Base-by-base conservation (phyloP, 768 basidiomycete species). In the Gloeophyllum trabeum region DNA sequence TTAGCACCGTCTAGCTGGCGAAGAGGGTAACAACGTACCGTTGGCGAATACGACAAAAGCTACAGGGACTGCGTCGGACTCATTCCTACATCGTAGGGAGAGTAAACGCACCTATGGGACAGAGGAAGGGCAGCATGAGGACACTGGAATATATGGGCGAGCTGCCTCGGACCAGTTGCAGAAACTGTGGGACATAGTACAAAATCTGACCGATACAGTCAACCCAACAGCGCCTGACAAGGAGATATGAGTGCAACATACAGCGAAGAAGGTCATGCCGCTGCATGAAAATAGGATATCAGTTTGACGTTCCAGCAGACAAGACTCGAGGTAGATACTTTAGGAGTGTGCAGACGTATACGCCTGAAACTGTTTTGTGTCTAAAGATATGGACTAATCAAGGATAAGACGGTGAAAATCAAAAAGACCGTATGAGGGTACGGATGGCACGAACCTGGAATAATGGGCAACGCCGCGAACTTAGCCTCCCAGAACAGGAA, bases 121-220 rank as follows among this genome's bases (percentile, higher is more conserved):
- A 44, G 21, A 68, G 53, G 42, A 68, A 55, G 2, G 67, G 65
- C 2, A 71, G 52, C 1, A 66, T 52, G 5, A 69, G 53, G 10
- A 66, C 58, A 21, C 65, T 65, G 4, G 61, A 62, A 3, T 53
- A 59, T 23, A 66, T 59, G 4, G 67, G 58, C 5, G 60, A 57
- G 30, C 45, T 55, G 25, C 65, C 65, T 13, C 56, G 48, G 4
- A 65, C 66, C 21, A 69, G 59, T 44, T 67, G 65, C 43, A 65
- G 57, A 44, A 59, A 65, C 39, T 62, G 58, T 1, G 68, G 68
- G 7, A 67, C 53, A 46, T 62, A 64, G 48, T 61, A 64, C n/a
- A 51, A 24, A 3, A 51, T 48, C 49, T 51, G 24, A 5, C 4
- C 5, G 22, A 24, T 18, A 36, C 23, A 3, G 16, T n/a, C 13